Base-by-base conservation (phyloP, 306 rosid genomes). In the Rosa lucieae region DNA sequence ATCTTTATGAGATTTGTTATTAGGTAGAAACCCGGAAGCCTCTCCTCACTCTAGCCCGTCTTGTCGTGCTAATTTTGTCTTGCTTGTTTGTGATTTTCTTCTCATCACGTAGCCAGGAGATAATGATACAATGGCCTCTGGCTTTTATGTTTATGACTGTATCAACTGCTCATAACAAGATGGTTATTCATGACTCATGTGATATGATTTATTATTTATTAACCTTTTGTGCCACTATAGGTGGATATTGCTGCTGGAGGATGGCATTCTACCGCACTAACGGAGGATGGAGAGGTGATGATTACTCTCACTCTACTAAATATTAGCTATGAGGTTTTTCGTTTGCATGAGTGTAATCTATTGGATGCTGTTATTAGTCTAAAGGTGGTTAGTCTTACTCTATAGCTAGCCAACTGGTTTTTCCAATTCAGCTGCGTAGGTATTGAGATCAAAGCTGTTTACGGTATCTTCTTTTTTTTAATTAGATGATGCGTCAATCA, bases 241-340 rank as follows among this genome's bases (percentile, higher is more conserved):
- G 93, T 96, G 81, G 99, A 91, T 80, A 93, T 96, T 85, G 97
- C 99, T 71, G 98, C 99, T 81, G 99, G 99, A 82, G 99, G 99
- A 75, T 96, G 99, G 99, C 99, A 93, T 85, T 96, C 98, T 81
- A 96, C 96, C 75, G 96, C 94, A 70, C 84, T 96, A 82, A 93
- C 97, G 76, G 89, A 84, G 23, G 90, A 89, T 32, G 98, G 98
- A 88, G 99, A 96, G 99, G 99, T 96, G 70, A 82, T 90, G 73
- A 82, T 15, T 70, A 46, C 63, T 72, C 62, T 76, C 77, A 80
- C 61, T 74, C 32, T 82, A 67, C 49, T 40, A 67, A 37, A 17
- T 18, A 20, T 0, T 39, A 67, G 71, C 26, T 39, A 18, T 66
- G 8, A 66, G 12, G 70, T 39, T 37, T 37, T 32, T 63, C 37